Evolutionary conservation across 2,329 filamentous ascomycete genomes (phyloP), one percentile per base, ranked within the genome.

Genomic region (Aspergillus sp.): DNA sequence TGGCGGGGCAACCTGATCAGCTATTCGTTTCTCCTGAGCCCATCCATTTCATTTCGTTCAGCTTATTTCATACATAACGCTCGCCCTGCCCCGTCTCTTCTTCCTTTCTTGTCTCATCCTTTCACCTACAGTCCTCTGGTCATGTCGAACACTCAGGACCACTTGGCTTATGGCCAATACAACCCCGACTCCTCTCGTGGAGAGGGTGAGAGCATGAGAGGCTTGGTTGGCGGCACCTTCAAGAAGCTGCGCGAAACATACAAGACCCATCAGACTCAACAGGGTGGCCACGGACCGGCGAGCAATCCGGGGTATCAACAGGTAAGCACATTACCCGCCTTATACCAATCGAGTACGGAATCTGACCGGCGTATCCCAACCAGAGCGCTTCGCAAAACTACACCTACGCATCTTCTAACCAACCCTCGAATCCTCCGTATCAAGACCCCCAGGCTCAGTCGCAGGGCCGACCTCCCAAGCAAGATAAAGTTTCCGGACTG

Each of bases 161-260:
- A 75, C 55, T 63, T 84, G 63, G 81, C 81, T 50, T 84, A 84
- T 63, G 81, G 81, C 56, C 75, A 79, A 32, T 80, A 80, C 59
- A 63, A 71, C 63, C 64, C 62, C 54, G 62, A 58, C 56, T 70
- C 53, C 59, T 64, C 60, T 58, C 69, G 66, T 48, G 67, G 63
- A 47, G 67, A 59, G 5, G 57, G 59, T 32, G 75, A 76, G 42
- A 71, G 69, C 38, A 75, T 80, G 41, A 72, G 80, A 38, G 78
- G 79, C n/a, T 63, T 83, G 29, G 70, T 81, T 34, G 77, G 79
- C 34, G 78, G 81, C 60, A 75, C 81, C 54, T 77, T 79, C 53
- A 74, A 74, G 61, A 78, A 76, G 61, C 65, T 78, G 52, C 71
- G 71, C 53, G 66, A 71, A 31, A 71, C 70, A 14, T 74, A 74